A percentile compares a stretch with the other conserved stretches of the same genome.
These are phyloP conservation scores for Chytriomyces hyalinus DNA, from an alignment of 192 early-diverging fungal species.

Conservation along the genomic window DNA sequence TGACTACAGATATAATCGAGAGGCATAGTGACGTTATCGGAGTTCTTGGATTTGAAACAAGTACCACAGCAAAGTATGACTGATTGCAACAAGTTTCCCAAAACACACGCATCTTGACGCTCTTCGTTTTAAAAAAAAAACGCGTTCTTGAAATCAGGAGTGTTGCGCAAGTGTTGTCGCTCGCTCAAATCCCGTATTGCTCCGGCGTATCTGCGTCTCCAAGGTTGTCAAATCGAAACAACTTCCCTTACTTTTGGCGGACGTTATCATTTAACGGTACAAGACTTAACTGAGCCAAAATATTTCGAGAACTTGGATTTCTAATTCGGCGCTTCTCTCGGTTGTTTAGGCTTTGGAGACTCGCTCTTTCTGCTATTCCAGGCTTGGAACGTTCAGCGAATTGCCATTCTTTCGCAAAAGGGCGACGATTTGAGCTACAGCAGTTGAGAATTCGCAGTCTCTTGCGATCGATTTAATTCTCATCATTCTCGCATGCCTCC, in stretches of 20 bases:
- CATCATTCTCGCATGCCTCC: too few species aligned
- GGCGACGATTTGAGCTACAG: too few species aligned
- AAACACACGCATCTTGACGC: neutral
- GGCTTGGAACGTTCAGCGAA: neutral
- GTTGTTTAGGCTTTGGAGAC: neutral
- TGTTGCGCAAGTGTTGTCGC: neutral
- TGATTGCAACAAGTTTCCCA: neutral
- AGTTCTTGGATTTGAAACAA: neutral
- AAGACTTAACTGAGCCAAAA: neutral
- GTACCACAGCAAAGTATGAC: neutral
- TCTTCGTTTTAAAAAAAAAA: neutral
- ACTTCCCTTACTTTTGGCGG: neutral
- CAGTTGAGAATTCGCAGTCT: too few species aligned
- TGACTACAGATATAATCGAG: conserved; percentile 9
- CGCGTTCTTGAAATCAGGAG: neutral
- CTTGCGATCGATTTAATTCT: too few species aligned
- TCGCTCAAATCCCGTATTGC: neutral
- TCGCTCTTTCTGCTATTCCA: neutral
- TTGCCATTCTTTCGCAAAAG: neutral
- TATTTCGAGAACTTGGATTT: neutral
- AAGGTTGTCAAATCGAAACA: conserved; percentile 1
- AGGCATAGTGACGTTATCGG: neutral
- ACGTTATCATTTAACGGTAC: neutral
- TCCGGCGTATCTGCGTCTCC: neutral
- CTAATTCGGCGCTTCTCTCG: neutral